Evolutionary conservation across 768 basidiomycete genomes (phyloP), one percentile per base, ranked within the genome.

Genomic region (Rhodotorula graminis): DNA sequence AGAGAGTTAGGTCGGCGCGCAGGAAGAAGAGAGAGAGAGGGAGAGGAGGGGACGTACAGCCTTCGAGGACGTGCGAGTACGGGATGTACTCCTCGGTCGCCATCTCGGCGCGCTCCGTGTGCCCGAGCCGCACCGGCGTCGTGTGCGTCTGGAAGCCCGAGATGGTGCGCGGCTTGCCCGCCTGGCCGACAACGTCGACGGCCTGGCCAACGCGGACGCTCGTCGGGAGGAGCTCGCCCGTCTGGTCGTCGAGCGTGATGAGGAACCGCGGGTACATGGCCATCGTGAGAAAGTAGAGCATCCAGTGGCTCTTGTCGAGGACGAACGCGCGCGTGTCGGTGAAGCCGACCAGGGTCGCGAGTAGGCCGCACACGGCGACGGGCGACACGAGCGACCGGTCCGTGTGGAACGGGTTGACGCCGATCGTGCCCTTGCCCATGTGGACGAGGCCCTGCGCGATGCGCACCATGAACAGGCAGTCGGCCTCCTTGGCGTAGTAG

Each of bases 201-300:
- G 96, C 96, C 87, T 95, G 81, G 27, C 96, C 96, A 31, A 99
- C 96, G 50, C 96, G 90, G 61, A 97, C 93, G 25, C 92, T 94
- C 49, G 96, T 91, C 4, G 93, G 90, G 67, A 88, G 84, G 80
- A 72, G 70, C 50, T 85, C 88, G 76, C 93, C 87, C 70, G 95
- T 87, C 69, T 93, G 86, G 82, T 98, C 95, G 82, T 95, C 88
- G 29, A 99, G 87, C 0, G 94, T 96, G 81, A 98, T 97, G 79
- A 99, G 83, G 90, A 98, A 97, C 68, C 94, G 88, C 49, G 96
- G 96, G 83, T 92, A 95, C 96, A 99, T 98, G 70, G 93, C 91
- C 4, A 93, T 89, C 12, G 88, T 89, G 42, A 98, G 86, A 86
- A 94, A 93, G 84, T 91, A 99, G 68, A 98, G 83, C 93, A 97